phyloP scores from a whole-genome alignment of 495 filamentous ascomycete species.

The Lophiostoma macrostomum region DNA sequence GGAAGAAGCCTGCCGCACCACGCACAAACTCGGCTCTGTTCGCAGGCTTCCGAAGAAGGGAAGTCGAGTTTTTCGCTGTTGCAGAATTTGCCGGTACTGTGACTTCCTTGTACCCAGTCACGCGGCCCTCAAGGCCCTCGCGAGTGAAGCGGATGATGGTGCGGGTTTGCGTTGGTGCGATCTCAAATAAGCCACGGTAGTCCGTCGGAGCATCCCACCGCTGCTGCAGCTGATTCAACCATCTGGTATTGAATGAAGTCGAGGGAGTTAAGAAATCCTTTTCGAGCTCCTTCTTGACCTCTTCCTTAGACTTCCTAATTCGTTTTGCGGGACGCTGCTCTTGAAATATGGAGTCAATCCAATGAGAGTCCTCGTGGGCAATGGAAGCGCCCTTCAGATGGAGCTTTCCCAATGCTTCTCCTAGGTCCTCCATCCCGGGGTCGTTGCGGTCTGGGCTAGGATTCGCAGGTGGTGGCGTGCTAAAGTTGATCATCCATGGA shows the following conservation, averaged over 20 bases:
- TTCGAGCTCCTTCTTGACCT: slow-evolving; percentile 68
- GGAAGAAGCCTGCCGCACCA: slow-evolving; percentile 93
- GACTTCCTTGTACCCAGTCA: slow-evolving; percentile 92
- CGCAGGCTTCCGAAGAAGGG: slow-evolving; percentile 81
- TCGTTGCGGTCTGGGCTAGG: neutral
- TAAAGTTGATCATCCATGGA: too few relatives aligned
- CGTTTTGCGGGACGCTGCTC: slow-evolving; percentile 58
- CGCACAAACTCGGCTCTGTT: slow-evolving; percentile 87
- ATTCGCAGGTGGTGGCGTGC: neutral
- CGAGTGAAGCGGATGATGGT: slow-evolving; percentile 89
- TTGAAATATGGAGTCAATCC: slow-evolving; percentile 58
- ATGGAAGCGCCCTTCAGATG: slow-evolving; percentile 22
- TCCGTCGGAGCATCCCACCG: slow-evolving; percentile 80
- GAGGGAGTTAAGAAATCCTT: slow-evolving; percentile 74
- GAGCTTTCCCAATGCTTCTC: slow-evolving; percentile 14
- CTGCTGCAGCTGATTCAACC: slow-evolving; percentile 87
- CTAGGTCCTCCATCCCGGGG: slow-evolving; percentile 16
- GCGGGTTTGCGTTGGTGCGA: slow-evolving; percentile 87
- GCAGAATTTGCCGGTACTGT: slow-evolving; percentile 87
- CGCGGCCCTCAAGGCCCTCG: slow-evolving; percentile 87
- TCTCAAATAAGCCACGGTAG: slow-evolving; percentile 73
- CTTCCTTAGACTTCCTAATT: slow-evolving; percentile 51
- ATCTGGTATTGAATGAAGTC: slow-evolving; percentile 68
- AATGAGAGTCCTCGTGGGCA: slow-evolving; percentile 14
- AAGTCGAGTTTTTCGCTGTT: slow-evolving; percentile 95